Conservation (phyloP, 2,329 filamentous ascomycete genomes). For the Calonectria ilicicola region DNA sequence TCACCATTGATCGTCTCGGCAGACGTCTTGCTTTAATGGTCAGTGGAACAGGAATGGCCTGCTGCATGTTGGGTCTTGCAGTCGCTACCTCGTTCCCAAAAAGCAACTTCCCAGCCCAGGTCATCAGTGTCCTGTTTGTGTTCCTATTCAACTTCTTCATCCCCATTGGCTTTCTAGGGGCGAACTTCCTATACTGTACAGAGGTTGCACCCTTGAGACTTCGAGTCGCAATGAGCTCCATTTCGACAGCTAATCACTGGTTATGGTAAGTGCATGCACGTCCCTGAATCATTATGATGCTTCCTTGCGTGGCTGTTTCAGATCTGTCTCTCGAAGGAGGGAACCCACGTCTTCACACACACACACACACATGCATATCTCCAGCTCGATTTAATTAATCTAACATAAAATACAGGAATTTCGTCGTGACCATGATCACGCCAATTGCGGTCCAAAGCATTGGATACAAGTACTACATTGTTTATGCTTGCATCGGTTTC, state of each 20-base stretch:
- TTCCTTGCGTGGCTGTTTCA: too few species aligned
- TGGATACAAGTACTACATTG: background rate
- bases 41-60: background rate
- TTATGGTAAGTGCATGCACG: background rate
- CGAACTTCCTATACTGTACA: background rate
- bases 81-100: background rate
- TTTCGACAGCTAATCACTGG: background rate
- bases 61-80: background rate
- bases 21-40: background rate
- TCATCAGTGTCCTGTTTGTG: background rate
- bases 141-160: background rate
- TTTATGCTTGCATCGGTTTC: background rate
- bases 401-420: background rate
- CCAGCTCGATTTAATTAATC: background rate
- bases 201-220: background rate
- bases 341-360: too few species aligned
- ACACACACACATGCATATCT: too few species aligned
- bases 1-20: background rate
- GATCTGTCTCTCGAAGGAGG: too few species aligned
- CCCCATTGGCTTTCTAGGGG: background rate
- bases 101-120: background rate
- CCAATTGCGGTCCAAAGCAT: background rate
- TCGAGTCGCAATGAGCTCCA: background rate
- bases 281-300: too few species aligned
- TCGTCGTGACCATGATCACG: background rate